Evolutionary conservation across 352 stramenopile genomes (phyloP), one percentile per base, ranked within the genome.

Genomic region (Blastocystis sp.): DNA sequence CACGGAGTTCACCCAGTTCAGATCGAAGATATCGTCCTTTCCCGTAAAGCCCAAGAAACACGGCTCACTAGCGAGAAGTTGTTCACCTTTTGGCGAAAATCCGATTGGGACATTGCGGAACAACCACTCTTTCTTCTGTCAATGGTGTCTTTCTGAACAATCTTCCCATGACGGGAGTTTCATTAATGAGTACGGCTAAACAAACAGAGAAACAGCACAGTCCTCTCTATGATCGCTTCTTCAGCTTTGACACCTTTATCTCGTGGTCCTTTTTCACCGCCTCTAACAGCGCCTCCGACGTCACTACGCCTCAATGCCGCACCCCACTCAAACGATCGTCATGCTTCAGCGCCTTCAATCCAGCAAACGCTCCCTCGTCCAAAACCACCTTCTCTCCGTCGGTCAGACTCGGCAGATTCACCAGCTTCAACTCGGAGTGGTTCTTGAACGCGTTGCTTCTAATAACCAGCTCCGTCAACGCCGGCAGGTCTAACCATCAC

Each of bases 171-270:
- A 19, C 11, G 64, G 64, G 64, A 74, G 64, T 74, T 74, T 74
- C 38, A 77, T 56, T 21, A 61, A 48, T 11, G 60, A 17, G 21
- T 4, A 56, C 14, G 19, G 9, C 34, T 59, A 67, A 61, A 69
- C 67, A 84, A 48, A 84, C 10, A 45, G 65, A 4, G 52, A 11
- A 66, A 43, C 41, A 21, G 52, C 28, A 59, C 3, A 71, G 3
- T 4, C 21, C 1, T 14, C 21, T 21, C n/a, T 52, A 40, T 40
- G 45, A 71, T 52, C 56, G 34, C 61, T 84, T 84, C 56, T 84
- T 84, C 56, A 84, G 66, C 40, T 66, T 67, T 14, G 48, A 60
- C 53, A 84, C 43, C 38, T 84, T 84, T 21, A 64, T 28, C 28
- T 23, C 28, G 14, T 38, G 45, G 17, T 48, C 74, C 19, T 34